Evolutionary conservation across 164 flowering plant species (phyloP), one percentile per base, ranked within the genome.

Genomic region (Tetrastigma voinierianum): DNA sequence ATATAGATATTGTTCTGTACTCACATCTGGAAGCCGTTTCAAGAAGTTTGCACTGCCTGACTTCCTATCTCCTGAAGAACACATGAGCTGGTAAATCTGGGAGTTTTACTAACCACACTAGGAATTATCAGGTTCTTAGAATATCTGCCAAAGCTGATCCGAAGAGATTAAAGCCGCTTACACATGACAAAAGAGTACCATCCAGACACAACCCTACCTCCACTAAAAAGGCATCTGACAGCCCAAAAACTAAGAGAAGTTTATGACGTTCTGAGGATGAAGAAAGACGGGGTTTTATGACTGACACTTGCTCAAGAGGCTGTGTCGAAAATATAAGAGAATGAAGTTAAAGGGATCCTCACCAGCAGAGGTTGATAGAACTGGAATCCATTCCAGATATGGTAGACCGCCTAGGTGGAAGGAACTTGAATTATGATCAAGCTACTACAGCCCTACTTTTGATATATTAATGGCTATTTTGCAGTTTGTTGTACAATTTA

Each of bases 91-190:
- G 40, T 32, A 32, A n/a, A 32, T 3, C 6, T 7, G 3, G 40
- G 40, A 1, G 40, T 32, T 32, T 32, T 32, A 32, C 40, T 32
- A 32, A 32, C 7, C 40, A 4, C 40, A 32, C 6, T 32, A 32
- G 40, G 40, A 32, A 54, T 68, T 32, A 43, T 40, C 77, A 90
- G 96, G 82, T 90, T 93, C 75, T 65, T 93, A 67, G 96, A 64
- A 79, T 93, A 64, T 43, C 86, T 12, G 81, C 86, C 40, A 82
- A 77, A 17, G 95, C 96, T 0, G 95, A 93, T 62, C 1, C 86
- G 98, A 93, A 77, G 96, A 93, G 73, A 93, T 93, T 11, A 93
- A 89, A 74, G 77, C 87, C 0, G 96, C 98, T 3, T 93, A 89
- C 72, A 51, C 96, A 21, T 93, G 56, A 87, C 96, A 10, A 93